Evolutionary conservation across 768 basidiomycete genomes (phyloP).

Genomic region (Mrakia frigida): DNA sequence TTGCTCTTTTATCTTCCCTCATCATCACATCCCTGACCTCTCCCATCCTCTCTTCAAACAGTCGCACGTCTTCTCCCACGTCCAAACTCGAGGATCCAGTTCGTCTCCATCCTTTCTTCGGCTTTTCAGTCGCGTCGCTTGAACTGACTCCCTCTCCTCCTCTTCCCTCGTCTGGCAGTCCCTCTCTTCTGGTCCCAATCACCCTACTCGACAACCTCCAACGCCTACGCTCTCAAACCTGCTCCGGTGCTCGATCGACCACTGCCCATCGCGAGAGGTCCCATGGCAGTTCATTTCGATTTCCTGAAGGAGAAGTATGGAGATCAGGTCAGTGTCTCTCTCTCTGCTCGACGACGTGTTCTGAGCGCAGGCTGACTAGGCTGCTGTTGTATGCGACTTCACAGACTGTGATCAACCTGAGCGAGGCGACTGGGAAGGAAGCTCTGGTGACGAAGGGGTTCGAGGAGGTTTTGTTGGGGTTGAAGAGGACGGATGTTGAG

Average conservation of each 20-base stretch:
- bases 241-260: conserved; percentile 76
- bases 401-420: conserved; percentile 79
- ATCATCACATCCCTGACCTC: not conserved
- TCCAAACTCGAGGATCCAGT: conserved; percentile 91
- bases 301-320: conserved; percentile 66
- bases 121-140: not conserved
- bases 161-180: conserved; percentile 50
- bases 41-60: not conserved
- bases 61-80: conserved; percentile 68
- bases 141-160: not conserved
- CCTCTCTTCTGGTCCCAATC: conserved; percentile 90
- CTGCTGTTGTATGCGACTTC: not conserved
- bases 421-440: conserved; percentile 88
- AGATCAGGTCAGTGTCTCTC: conserved; percentile 56
- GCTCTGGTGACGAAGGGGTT: conserved; percentile 72
- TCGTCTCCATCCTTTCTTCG: conserved; percentile 38
- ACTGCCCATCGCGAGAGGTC: conserved; percentile 62
- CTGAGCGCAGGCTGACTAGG: not conserved
- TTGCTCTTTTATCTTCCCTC: not conserved
- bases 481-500: conserved; percentile 43
- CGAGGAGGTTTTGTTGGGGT: conserved; percentile 58
- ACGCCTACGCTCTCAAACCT: conserved; percentile 78
- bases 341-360: not conserved
- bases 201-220: conserved; percentile 65
- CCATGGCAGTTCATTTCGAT: conserved; percentile 68